Percentiles rank a stretch among this genome's conserved stretches.
Conservation (phyloP, 1,284 basidiomycete species). For the Kwoniella shivajii region DNA sequence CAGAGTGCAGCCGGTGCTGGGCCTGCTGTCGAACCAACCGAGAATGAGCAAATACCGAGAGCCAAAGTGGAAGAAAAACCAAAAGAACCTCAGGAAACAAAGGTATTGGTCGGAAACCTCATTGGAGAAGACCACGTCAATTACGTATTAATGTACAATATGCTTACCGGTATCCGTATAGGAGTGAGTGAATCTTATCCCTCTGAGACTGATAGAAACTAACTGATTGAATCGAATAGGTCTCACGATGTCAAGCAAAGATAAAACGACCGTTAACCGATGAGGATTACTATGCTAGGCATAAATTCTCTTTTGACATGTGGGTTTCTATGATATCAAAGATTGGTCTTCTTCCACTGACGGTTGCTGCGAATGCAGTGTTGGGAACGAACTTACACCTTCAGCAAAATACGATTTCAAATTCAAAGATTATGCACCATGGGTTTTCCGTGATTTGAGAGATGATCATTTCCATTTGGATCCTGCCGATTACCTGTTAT, state of each 20-base stretch:
- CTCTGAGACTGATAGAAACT: neutral
- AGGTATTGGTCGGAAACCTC: conserved; percentile 85
- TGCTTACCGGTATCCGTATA: conserved; percentile 97
- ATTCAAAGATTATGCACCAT: conserved; percentile 99
- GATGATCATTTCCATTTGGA: conserved; percentile 95
- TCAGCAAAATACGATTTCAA: conserved; percentile 85
- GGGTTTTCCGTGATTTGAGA: conserved; percentile 93
- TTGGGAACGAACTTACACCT: conserved; percentile 95
- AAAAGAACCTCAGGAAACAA: conserved; percentile 49
- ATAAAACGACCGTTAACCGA: conserved; percentile 78
- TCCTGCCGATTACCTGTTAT: conserved; percentile 94
- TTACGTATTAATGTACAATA: conserved; percentile 99
- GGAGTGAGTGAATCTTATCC: conserved; percentile 65
- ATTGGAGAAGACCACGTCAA: conserved; percentile 97
- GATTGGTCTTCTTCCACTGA: neutral
- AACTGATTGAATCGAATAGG: conserved; percentile 56
- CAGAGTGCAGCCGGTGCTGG: conserved; percentile 52
- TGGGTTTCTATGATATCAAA: conserved; percentile 55
- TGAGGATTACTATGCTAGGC: conserved; percentile 84
- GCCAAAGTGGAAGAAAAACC: conserved; percentile 33
- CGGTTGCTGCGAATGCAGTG: conserved; percentile 57
- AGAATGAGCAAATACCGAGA: conserved; percentile 23
- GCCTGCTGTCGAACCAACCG: conserved; percentile 52
- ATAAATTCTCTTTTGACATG: conserved; percentile 99
- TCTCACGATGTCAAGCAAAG: conserved; percentile 95